Conservation (phyloP, 768 basidiomycete genomes). For the Pulveroboletus sp. region DNA sequence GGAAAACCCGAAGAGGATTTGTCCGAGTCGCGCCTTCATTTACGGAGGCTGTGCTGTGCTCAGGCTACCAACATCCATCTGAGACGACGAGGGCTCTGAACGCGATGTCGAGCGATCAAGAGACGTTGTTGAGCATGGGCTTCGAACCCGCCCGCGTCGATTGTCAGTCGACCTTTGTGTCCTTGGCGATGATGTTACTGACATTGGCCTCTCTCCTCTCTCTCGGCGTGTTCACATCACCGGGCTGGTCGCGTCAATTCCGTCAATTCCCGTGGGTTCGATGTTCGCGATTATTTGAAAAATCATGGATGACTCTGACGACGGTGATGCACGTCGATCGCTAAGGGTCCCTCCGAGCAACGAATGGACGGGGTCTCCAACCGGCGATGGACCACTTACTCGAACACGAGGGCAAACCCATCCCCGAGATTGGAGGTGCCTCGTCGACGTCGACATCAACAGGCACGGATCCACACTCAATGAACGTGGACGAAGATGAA, state of each 20-base stretch:
- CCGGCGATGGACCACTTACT: slow-evolving; percentile 88
- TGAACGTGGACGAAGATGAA: slow-evolving; percentile 62
- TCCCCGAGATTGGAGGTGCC: slow-evolving; percentile 26
- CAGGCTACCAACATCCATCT: too few relatives aligned
- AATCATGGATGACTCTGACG: too few relatives aligned
- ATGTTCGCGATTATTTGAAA: too few relatives aligned
- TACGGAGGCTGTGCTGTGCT: too few relatives aligned
- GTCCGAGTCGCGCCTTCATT: too few relatives aligned
- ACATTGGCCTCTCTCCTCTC: neutral
- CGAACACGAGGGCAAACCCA: slow-evolving; percentile 69
- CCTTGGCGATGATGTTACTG: neutral
- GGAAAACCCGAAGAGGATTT: too few relatives aligned
- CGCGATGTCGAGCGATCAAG: slow-evolving; percentile 55
- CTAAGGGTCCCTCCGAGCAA: slow-evolving; percentile 93
- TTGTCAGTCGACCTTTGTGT: slow-evolving; percentile 48
- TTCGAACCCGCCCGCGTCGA: slow-evolving; percentile 82
- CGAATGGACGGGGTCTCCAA: slow-evolving; percentile 79
- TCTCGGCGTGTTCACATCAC: too few relatives aligned
- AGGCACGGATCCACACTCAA: slow-evolving; percentile 23
- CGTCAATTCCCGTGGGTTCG: too few relatives aligned
- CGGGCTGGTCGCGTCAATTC: too few relatives aligned
- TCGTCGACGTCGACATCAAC: neutral
- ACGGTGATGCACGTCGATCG: too few relatives aligned
- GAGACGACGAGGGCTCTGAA: too few relatives aligned
- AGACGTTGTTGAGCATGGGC: slow-evolving; percentile 79